Base-by-base conservation (phyloP, 768 basidiomycete species). In the Hygrocybe punicea region DNA sequence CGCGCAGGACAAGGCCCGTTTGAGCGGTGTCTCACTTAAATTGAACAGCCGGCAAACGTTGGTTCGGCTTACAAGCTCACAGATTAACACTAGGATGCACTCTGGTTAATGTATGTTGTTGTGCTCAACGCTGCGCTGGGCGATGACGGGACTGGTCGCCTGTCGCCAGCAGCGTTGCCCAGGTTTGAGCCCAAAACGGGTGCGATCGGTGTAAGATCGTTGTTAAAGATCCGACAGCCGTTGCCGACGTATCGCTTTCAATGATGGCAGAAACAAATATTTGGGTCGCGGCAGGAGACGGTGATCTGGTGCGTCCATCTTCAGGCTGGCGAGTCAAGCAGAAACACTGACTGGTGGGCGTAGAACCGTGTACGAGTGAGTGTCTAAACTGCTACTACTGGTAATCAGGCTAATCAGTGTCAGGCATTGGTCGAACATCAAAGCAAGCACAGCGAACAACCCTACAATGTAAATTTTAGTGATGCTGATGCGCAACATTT, bases 241-340 rank as follows among this genome's bases (percentile, higher is more conserved):
- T 14, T 25, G 33, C 33, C 29, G 17, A 14, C 55, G 44, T 24
- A 35, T 17, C 9, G 19, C 16, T 40, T 29, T 37, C 36, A 16
- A 14, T 14, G 16, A 3, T 36, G 44, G 6, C 53, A 35, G 52
- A 50, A 23, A n/a, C 58, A 68, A 95, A 95, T 72, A 87, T 97
- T 45, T 97, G 94, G 94, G 83, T 97, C 35, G 94, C 94, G 45
- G 91, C 94, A 0, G 88, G 84, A 46, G 94, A 97, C 66, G 94
- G 94, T 42, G 89, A 97, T 73, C 71, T 95, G 34, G 72, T 73
- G n/a, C 78, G 88, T 49, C 4, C 34, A 16, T 6, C 17, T 33
- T 35, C 17, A 11, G 3, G 9, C 3, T 19, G 17, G 4, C 23
- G 17, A 19, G n/a, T n/a, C n/a, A n/a, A n/a, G n/a, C n/a, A 3